These are phyloP conservation scores for Lactifluus pinguis DNA, from an alignment of 768 basidiomycete species.

Conservation along the genomic window DNA sequence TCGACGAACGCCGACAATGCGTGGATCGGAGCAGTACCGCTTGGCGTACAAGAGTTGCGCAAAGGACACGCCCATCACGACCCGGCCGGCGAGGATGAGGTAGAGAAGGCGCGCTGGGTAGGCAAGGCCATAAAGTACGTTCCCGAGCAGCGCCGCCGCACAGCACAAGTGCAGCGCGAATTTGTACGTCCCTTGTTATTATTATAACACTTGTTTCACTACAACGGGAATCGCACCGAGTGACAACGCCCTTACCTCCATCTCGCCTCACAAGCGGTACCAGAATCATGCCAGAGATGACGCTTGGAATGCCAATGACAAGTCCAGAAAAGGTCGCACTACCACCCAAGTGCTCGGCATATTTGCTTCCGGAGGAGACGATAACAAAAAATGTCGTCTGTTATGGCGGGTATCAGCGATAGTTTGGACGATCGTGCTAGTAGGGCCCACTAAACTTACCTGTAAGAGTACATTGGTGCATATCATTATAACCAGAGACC, in stretches of 20 bases:
- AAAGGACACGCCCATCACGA: constrained; percentile 52
- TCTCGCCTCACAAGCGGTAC: constrained; percentile 49
- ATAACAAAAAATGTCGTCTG: constrained; percentile 63
- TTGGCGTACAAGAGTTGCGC: constrained; percentile 61
- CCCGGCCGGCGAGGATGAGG: constrained; percentile 62
- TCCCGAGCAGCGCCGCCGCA: constrained; percentile 42
- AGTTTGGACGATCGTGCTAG: not conserved
- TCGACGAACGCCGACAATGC: constrained; percentile 53
- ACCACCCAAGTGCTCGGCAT: constrained; percentile 55
- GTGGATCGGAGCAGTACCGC: constrained; percentile 60
- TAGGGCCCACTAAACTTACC: constrained; percentile 25
- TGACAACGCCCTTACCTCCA: constrained; percentile 32
- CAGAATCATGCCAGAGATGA: constrained; percentile 49
- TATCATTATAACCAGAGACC: constrained; percentile 39
- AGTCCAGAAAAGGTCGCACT: constrained; percentile 63
- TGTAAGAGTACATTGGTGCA: constrained; percentile 37
- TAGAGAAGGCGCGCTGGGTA: constrained; percentile 53
- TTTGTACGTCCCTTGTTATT: constrained; percentile 45
- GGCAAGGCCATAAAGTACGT: constrained; percentile 52
- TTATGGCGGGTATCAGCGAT: not conserved
- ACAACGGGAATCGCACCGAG: not conserved
- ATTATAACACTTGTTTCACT: not conserved
- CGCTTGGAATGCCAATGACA: constrained; percentile 57
- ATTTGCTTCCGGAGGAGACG: constrained; percentile 56
- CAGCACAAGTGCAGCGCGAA: constrained; percentile 48